phyloP scores from a whole-genome alignment of 75 land plant species.

The Chamaecyparis obtusa region DNA sequence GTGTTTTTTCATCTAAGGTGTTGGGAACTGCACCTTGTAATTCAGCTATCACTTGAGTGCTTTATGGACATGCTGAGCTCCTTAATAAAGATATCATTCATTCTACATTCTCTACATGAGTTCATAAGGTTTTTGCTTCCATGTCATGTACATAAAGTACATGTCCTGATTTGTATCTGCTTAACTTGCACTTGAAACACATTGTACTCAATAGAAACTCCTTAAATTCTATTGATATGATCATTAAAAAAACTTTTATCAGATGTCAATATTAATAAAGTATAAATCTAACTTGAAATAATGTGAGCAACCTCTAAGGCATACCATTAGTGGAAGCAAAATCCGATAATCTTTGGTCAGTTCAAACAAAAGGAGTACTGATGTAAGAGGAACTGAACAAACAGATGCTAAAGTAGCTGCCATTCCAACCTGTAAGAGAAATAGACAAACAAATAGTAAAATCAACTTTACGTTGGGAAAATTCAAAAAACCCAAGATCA shows the following conservation, averaged over 20 bases:
- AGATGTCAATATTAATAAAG: neutral
- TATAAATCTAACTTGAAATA: neutral
- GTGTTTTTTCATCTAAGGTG: neutral
- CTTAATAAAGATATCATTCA: neutral
- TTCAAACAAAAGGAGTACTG: conserved; percentile 94
- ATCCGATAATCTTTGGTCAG: conserved; percentile 97
- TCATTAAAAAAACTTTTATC: neutral
- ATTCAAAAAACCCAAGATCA: neutral
- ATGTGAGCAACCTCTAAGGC: neutral
- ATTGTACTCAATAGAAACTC: neutral
- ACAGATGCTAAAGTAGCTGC: conserved; percentile 96
- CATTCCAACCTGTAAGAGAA: conserved; percentile 83
- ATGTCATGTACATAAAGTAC: neutral
- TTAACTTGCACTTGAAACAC: neutral
- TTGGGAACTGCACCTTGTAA: neutral
- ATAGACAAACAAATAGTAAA: neutral
- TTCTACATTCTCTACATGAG: neutral
- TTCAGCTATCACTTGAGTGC: neutral
- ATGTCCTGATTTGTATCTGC: neutral
- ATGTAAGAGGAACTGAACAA: conserved; percentile 97
- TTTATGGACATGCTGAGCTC: neutral
- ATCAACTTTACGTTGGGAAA: neutral
- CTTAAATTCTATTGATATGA: neutral
- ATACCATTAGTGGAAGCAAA: conserved; percentile 97
- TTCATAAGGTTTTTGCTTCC: neutral